A percentile compares a stretch with the other conserved stretches of the same genome.
Conservation (phyloP, 2,329 filamentous ascomycete species). For the Coleophoma cylindrospora region DNA sequence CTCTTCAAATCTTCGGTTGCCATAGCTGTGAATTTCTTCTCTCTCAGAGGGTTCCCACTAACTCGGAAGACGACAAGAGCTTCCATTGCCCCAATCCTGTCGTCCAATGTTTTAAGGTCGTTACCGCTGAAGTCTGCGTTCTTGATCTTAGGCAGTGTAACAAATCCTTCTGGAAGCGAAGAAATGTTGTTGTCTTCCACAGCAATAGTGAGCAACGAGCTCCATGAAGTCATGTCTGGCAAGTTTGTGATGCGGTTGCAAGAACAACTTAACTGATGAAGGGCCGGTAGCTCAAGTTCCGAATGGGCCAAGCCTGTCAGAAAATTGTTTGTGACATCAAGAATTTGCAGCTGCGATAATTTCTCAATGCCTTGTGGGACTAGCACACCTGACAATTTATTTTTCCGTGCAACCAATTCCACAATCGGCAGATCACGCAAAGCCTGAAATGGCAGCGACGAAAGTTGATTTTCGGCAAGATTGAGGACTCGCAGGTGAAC, state of each 20-base stretch:
- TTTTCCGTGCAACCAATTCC: constrained; percentile 72
- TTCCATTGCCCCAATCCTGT: constrained; percentile 76
- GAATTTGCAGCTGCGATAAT: constrained; percentile 61
- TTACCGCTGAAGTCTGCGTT: constrained; percentile 84
- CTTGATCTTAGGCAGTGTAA: constrained; percentile 60
- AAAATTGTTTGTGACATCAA: constrained; percentile 77
- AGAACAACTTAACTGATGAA: constrained; percentile 72
- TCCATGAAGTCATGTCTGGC: constrained; percentile 72
- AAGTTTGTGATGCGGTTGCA: constrained; percentile 73
- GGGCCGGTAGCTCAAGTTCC: constrained; percentile 50
- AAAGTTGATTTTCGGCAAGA: constrained; percentile 73
- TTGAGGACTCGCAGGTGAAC: constrained; percentile 70
- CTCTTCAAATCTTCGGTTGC: constrained; percentile 77
- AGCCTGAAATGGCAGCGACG: constrained; percentile 63
- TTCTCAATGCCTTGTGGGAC: constrained; percentile 56
- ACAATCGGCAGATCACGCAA: constrained; percentile 65
- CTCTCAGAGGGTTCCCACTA: constrained; percentile 83
- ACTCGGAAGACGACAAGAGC: constrained; percentile 69
- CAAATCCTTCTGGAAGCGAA: constrained; percentile 72
- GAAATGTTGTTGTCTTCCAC: constrained; percentile 79
- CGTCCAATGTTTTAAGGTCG: constrained; percentile 69
- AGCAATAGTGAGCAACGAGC: constrained; percentile 64
- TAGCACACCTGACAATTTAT: constrained; percentile 68
- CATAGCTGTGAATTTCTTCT: constrained; percentile 81
- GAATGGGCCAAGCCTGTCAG: constrained; percentile 37